Percentiles rank a stretch among this genome's conserved stretches.
phyloP scores from a whole-genome alignment of 345 rosid genomes.

The Aquilaria malaccensis region DNA sequence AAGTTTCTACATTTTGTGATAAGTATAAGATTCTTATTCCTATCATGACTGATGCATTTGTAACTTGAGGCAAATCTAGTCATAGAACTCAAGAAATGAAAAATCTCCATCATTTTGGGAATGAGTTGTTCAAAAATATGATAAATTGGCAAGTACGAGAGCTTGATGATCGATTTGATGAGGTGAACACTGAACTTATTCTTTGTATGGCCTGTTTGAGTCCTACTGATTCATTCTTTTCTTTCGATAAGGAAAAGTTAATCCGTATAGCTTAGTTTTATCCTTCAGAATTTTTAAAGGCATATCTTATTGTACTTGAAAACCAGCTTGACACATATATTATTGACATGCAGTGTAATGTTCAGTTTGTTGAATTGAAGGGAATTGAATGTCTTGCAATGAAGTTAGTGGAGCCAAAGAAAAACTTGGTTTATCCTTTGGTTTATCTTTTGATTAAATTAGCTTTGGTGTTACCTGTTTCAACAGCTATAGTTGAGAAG shows the following conservation, averaged over 20 bases:
- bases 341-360: background rate
- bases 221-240: background rate
- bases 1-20: background rate
- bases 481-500: background rate
- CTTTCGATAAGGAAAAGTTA: background rate
- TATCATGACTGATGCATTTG: background rate
- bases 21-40: background rate
- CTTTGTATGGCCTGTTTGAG: background rate
- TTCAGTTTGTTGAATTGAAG: background rate
- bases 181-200: background rate
- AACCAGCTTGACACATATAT: background rate
- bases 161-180: background rate
- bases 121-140: background rate
- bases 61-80: background rate
- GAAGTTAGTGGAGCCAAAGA: background rate
- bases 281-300: background rate
- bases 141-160: background rate
- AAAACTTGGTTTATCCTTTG: background rate
- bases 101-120: background rate
- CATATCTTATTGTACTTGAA: background rate
- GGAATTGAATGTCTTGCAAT: background rate
- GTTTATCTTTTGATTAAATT: background rate
- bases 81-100: background rate
- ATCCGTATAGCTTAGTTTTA: background rate
- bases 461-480: background rate